Conservation (phyloP, 2,329 filamentous ascomycete genomes). For the Volutella citrinella region DNA sequence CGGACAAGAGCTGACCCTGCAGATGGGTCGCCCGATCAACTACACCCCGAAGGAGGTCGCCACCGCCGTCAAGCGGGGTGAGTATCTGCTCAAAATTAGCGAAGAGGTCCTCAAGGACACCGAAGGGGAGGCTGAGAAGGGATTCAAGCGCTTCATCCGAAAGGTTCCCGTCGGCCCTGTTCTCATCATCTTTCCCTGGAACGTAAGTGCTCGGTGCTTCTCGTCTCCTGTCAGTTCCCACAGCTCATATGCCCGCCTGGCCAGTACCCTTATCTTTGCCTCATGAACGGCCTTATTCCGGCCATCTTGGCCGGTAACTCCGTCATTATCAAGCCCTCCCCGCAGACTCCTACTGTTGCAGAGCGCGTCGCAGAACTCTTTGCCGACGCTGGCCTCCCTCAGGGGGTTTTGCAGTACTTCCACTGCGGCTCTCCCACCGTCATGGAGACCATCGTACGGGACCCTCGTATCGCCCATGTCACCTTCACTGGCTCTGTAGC, state of each 20-base stretch:
- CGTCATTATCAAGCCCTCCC: slow-evolving; percentile 91
- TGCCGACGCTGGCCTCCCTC: slow-evolving; percentile 72
- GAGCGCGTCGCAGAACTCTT: slow-evolving; percentile 81
- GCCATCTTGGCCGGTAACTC: slow-evolving; percentile 88
- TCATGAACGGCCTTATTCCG: slow-evolving; percentile 88
- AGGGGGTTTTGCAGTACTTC: slow-evolving; percentile 86
- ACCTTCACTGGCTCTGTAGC: slow-evolving; percentile 95
- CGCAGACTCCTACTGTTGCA: slow-evolving; percentile 88
- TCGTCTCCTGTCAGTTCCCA: background rate
- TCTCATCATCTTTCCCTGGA: slow-evolving; percentile 92
- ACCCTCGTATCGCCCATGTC: slow-evolving; percentile 73
- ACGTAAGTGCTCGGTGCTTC: slow-evolving; percentile 56
- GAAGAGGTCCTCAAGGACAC: slow-evolving; percentile 76
- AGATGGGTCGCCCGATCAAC: slow-evolving; percentile 92
- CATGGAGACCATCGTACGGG: slow-evolving; percentile 75
- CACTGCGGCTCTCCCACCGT: slow-evolving; percentile 77
- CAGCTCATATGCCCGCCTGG: too few species aligned
- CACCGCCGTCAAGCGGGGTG: slow-evolving; percentile 80
- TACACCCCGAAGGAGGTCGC: slow-evolving; percentile 81
- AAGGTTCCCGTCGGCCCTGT: slow-evolving; percentile 87
- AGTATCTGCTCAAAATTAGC: slow-evolving; percentile 83
- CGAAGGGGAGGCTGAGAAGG: slow-evolving; percentile 77
- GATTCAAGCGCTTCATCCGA: slow-evolving; percentile 86
- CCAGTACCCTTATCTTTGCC: slow-evolving; percentile 90
- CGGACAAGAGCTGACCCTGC: slow-evolving; percentile 80